Evolutionary conservation across 2,329 filamentous ascomycete genomes (phyloP).

Genomic region (Sarocladium brachiariae): DNA sequence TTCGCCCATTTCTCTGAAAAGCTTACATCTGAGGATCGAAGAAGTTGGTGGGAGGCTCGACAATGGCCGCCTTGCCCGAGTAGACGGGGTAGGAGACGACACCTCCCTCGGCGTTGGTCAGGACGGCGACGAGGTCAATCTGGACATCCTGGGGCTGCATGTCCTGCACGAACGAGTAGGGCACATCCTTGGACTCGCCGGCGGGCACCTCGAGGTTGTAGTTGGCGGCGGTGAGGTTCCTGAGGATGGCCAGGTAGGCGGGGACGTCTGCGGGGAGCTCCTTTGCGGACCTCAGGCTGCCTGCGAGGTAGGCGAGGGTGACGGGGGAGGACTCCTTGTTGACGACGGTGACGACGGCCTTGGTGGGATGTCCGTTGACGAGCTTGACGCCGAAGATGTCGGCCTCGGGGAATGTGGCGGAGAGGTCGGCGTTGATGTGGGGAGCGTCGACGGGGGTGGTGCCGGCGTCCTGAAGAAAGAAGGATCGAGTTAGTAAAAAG

Average conservation of each 20-base stretch:
- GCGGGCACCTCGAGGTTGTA: constrained; percentile 70
- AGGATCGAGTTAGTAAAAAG: not conserved
- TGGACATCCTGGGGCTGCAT: constrained; percentile 87
- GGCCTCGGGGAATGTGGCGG: constrained; percentile 57
- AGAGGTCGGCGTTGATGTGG: constrained; percentile 54
- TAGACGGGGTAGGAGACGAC: constrained; percentile 74
- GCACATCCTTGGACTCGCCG: constrained; percentile 67
- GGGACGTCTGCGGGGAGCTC: constrained; percentile 39
- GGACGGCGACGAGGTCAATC: constrained; percentile 68
- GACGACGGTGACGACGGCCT: constrained; percentile 71
- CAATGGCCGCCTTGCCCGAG: constrained; percentile 76
- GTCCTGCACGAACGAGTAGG: constrained; percentile 82
- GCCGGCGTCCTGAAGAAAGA: constrained; percentile 15
- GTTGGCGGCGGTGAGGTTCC: constrained; percentile 74
- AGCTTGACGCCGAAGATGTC: constrained; percentile 94
- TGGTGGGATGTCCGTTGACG: constrained; percentile 82
- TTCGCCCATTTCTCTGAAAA: no score
- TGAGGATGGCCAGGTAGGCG: constrained; percentile 53
- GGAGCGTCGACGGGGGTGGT: constrained; percentile 17
- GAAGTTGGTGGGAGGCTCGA: constrained; percentile 85
- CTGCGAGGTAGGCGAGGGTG: constrained; percentile 68
- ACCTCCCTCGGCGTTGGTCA: constrained; percentile 58
- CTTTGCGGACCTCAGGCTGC: constrained; percentile 58
- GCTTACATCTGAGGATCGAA: constrained; percentile 93
- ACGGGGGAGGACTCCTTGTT: constrained; percentile 78